phyloP scores from a whole-genome alignment of 805 yeast genomes.

The Suhomyces sp. region DNA sequence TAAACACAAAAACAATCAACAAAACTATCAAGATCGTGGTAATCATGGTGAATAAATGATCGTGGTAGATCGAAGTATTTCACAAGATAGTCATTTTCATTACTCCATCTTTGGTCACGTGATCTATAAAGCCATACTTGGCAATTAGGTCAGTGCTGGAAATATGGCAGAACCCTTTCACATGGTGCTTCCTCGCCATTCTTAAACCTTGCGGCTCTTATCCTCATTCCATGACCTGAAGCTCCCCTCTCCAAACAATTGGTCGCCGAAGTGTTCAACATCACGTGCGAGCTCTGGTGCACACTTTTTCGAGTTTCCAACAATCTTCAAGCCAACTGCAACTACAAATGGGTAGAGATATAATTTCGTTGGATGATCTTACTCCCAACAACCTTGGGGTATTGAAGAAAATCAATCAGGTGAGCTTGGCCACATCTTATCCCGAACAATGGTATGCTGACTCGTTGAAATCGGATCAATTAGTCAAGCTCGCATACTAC shows the following conservation, averaged over 20 bases:
- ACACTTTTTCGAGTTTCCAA: background rate
- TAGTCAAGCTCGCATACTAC: conserved; percentile 60
- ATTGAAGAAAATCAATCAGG: conserved; percentile 54
- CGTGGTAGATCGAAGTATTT: background rate
- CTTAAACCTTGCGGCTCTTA: background rate
- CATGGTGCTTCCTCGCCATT: background rate
- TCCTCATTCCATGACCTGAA: background rate
- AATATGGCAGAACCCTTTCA: background rate
- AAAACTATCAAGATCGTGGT: conserved; percentile 30
- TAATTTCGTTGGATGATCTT: conserved; percentile 53
- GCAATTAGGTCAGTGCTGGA: background rate
- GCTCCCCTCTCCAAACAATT: background rate
- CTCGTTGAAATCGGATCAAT: conserved; percentile 45
- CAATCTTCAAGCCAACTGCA: background rate
- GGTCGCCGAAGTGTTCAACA: background rate
- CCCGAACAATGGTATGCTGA: conserved; percentile 52
- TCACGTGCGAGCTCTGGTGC: background rate
- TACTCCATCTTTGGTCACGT: background rate
- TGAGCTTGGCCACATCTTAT: conserved; percentile 50
- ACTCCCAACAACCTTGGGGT: conserved; percentile 60
- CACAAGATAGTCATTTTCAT: background rate
- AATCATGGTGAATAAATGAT: conserved; percentile 12
- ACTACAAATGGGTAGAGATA: conserved; percentile 35
- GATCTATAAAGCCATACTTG: background rate
- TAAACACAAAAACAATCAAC: conserved; percentile 30